Base-by-base conservation (phyloP, 1,284 basidiomycete species). In the Austroboletus novae-zelandiae region DNA sequence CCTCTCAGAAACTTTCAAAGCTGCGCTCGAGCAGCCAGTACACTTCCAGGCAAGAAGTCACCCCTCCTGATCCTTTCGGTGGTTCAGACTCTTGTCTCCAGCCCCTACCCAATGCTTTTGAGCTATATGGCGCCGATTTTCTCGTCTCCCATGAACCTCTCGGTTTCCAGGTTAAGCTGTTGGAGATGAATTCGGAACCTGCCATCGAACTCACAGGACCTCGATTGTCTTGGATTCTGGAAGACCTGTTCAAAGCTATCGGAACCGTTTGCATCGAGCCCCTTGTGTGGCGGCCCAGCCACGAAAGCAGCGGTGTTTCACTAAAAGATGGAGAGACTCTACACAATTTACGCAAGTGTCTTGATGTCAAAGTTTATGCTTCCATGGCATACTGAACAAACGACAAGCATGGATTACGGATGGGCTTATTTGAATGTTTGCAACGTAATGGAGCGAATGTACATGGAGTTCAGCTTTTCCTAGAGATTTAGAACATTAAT, bases 121-220 rank as follows among this genome's bases (percentile, higher is more conserved):
- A 99, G 68, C 81, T 99, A 11, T 98, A 89, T 64, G 96, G 96
- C 0, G 81, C 93, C 10, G 96, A 99, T 67, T 87, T 99, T 55
- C 72, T 99, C 14, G 80, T 98, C 29, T 82, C 84, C 7, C 78
- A 85, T 60, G 58, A 66, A 65, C 30, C 51, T 14, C 35, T 51
- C 1, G 51, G 58, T 11, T 80, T 90, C 51, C 78, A 81, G 56
- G 85, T 93, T 3, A 86, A 88, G 52, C 72, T 98, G 4, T 77
- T 98, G 27, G 96, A 98, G 67, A 78, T 97, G 63, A 98, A 98
- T 66, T 87, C 95, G 18, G 95, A 97, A 59, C 96, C 96, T 3
- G 96, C 98, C 48, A 98, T 98, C 57, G 91, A 95, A 61, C 81
- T 98, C 56, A 95, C 92, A 0, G 97, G 96, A 1, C 77, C 83